Conservation (phyloP, 1,284 basidiomycete species). For the Marasmius tenuissimus region DNA sequence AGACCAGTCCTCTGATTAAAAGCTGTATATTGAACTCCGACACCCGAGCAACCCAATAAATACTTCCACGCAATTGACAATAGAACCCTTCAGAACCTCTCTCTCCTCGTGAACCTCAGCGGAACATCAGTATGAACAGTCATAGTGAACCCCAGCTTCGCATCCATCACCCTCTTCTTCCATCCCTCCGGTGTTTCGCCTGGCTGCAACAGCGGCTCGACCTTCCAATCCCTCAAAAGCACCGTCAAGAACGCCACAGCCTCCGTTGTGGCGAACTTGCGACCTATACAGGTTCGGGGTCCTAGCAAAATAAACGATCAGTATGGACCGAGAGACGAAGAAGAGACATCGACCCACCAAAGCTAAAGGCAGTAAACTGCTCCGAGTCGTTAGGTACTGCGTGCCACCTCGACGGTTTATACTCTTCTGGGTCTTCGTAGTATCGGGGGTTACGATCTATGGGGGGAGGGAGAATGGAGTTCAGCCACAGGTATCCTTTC, state of each 20-base stretch:
- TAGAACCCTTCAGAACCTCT: not conserved
- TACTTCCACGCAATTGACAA: too few relatives aligned
- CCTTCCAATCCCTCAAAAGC: slow-evolving; percentile 28
- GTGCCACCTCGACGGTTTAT: slow-evolving; percentile 31
- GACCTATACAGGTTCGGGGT: slow-evolving; percentile 19
- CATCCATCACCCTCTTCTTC: slow-evolving; percentile 12
- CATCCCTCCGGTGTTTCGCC: slow-evolving; percentile 10
- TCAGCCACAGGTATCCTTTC: not conserved
- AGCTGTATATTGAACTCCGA: too few relatives aligned
- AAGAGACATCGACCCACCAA: slow-evolving; percentile 18
- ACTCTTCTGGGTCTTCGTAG: slow-evolving; percentile 27
- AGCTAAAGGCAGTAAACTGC: slow-evolving; percentile 13
- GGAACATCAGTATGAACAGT: slow-evolving; percentile 11
- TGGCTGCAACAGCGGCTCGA: slow-evolving; percentile 9
- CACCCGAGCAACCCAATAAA: too few relatives aligned
- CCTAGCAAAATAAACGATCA: not conserved
- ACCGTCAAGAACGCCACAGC: slow-evolving; percentile 24
- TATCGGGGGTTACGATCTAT: slow-evolving; percentile 24
- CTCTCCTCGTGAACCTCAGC: slow-evolving; percentile 8
- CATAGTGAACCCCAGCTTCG: slow-evolving; percentile 11
- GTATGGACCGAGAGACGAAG: not conserved
- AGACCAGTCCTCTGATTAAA: too few relatives aligned
- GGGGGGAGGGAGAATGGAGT: not conserved
- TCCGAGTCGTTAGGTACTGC: slow-evolving; percentile 16
- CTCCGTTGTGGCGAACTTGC: slow-evolving; percentile 29